Evolutionary conservation across 2,329 filamentous ascomycete genomes (phyloP).

Genomic region (Exophiala viscosa): DNA sequence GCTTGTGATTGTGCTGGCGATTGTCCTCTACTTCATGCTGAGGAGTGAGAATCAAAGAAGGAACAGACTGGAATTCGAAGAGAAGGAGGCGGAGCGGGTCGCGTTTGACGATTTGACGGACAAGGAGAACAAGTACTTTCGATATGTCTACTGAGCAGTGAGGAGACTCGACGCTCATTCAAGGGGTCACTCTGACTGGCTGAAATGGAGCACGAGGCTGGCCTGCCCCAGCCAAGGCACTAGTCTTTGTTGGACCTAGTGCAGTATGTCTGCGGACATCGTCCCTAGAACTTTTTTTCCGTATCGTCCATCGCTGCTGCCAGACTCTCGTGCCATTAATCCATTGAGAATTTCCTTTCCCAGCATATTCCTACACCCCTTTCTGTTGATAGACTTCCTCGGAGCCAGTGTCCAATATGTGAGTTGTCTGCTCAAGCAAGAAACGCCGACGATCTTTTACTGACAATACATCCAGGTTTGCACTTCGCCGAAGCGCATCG

Average conservation of each 20-base stretch:
- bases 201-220: conserved; percentile 3
- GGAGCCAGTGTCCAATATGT: conserved; percentile 1
- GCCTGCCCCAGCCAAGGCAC: not conserved
- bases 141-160: conserved; percentile 50
- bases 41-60: conserved; percentile 56
- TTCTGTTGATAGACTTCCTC: not conserved
- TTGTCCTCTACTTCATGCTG: conserved; percentile 57
- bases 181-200: not conserved
- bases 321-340: not conserved
- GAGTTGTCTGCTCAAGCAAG: conserved; percentile 4
- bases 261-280: not conserved
- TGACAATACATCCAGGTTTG: conserved; percentile 45
- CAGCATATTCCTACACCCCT: not conserved
- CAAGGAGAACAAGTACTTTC: conserved; percentile 64
- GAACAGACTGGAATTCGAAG: conserved; percentile 50
- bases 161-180: not conserved
- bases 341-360: not conserved
- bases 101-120: conserved; percentile 68
- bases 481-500: conserved; percentile 55
- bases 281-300: conserved; percentile 6
- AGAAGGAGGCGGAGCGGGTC: conserved; percentile 59
- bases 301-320: not conserved
- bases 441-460: not conserved
- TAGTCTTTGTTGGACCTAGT: not conserved
- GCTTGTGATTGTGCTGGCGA: conserved; percentile 60